Evolutionary conservation across 1,139 yeast species (phyloP).

Genomic region (Kodamaea fungicola): DNA sequence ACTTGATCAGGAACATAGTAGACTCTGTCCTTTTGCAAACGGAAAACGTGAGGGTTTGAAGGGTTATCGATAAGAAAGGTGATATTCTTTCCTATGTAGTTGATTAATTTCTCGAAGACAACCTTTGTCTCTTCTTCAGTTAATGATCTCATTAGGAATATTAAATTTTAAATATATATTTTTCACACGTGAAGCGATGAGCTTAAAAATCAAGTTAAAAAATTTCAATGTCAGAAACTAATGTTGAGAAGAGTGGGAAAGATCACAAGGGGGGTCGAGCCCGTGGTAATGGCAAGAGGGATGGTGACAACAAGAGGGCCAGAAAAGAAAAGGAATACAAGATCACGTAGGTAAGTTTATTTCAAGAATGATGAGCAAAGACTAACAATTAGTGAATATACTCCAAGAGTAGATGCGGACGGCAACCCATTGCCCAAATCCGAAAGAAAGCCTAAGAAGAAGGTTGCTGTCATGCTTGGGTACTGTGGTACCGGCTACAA

Average conservation of each 20-base stretch:
- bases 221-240: conserved; percentile 2
- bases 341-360: conserved; percentile 49
- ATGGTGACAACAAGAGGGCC: conserved; percentile 31
- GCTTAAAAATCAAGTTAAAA: conserved; percentile 3
- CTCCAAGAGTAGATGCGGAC: conserved; percentile 51
- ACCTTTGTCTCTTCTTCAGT: conserved; percentile 97
- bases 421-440: conserved; percentile 57
- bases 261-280: background rate
- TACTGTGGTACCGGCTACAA: conserved; percentile 98
- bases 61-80: conserved; percentile 83
- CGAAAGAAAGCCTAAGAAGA: conserved; percentile 76
- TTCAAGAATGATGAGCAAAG: conserved; percentile 1
- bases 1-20: conserved; percentile 84
- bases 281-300: conserved; percentile 2
- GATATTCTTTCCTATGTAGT: conserved; percentile 92
- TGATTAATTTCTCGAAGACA: conserved; percentile 93
- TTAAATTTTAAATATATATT: background rate
- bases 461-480: conserved; percentile 91
- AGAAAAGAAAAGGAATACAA: conserved; percentile 27
- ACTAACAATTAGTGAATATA: conserved; percentile 37
- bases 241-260: background rate
- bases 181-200: conserved; percentile 4
- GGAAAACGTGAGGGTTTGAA: conserved; percentile 89
- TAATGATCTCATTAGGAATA: conserved; percentile 71
- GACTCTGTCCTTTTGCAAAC: conserved; percentile 94